These are phyloP conservation scores for Cordyceps javanica DNA, from an alignment of 2,329 filamentous ascomycete genomes.

Conservation along the genomic window DNA sequence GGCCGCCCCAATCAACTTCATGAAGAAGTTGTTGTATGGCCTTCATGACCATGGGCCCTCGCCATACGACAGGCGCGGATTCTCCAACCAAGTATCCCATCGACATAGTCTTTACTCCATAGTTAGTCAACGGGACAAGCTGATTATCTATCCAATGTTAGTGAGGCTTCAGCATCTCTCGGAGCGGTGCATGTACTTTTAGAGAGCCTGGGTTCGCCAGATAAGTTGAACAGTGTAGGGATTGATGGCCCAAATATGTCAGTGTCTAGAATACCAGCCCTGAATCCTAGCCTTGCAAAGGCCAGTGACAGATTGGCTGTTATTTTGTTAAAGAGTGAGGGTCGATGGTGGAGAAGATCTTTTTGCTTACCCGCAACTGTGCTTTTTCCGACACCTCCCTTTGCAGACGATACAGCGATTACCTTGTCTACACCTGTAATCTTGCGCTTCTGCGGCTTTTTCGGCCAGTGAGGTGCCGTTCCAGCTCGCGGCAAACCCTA, in stretches of 20 bases:
- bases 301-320: constrained; percentile 76
- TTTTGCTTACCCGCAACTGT: constrained; percentile 66
- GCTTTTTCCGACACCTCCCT: constrained; percentile 96
- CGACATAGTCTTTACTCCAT: constrained; percentile 96
- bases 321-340: neutral
- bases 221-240: constrained; percentile 79
- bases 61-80: constrained; percentile 83
- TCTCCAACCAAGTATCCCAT: constrained; percentile 90
- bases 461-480: constrained; percentile 49
- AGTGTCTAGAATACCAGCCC: constrained; percentile 84
- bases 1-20: constrained; percentile 85
- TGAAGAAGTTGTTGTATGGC: constrained; percentile 92
- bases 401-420: constrained; percentile 95
- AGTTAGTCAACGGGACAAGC: constrained; percentile 82
- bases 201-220: constrained; percentile 71
- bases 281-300: constrained; percentile 74
- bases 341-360: neutral
- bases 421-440: constrained; percentile 84
- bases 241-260: constrained; percentile 97
- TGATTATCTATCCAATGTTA: constrained; percentile 55
- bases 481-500: constrained; percentile 82
- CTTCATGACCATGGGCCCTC: constrained; percentile 96
- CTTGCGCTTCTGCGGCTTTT: constrained; percentile 71
- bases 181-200: constrained; percentile 45
- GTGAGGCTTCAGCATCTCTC: neutral